A percentile compares a stretch with the other conserved stretches of the same genome.
These are phyloP conservation scores for Backusella mclennaniae DNA, from an alignment of 192 early-diverging fungal genomes.

Conservation along the genomic window DNA sequence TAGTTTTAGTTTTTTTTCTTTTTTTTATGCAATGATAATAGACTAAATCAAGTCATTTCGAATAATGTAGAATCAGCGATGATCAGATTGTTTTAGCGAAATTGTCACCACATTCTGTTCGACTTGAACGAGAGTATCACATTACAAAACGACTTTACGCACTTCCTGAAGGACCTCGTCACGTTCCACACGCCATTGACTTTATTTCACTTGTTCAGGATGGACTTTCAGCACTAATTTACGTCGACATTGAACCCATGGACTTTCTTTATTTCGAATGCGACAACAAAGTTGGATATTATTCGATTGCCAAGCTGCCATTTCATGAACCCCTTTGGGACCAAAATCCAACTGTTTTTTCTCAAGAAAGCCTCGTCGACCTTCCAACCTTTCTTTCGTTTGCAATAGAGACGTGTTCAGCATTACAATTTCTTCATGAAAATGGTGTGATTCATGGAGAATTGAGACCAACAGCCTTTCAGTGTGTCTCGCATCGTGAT, in stretches of 20 bases:
- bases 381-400: conserved; percentile 11
- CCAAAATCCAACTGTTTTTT: background rate
- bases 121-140: conserved; percentile 24
- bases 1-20: background rate
- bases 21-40: background rate
- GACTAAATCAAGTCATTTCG: background rate
- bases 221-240: conserved; percentile 19
- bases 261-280: conserved; percentile 5
- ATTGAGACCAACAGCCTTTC: conserved; percentile 12
- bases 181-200: conserved; percentile 14
- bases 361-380: background rate
- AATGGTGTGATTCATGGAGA: conserved; percentile 24
- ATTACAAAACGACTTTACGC: conserved; percentile 11
- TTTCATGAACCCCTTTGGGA: background rate
- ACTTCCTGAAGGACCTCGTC: conserved; percentile 5
- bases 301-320: background rate
- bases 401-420: conserved; percentile 12
- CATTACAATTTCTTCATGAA: conserved; percentile 19
- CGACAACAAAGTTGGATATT: background rate
- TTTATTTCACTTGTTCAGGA: conserved; percentile 19
- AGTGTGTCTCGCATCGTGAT: background rate
- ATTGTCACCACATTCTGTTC: conserved; percentile 20
- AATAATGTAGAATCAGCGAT: conserved; percentile 8
- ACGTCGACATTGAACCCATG: conserved; percentile 4
- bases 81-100: conserved; percentile 12